phyloP scores from a whole-genome alignment of 768 basidiomycete genomes.

The Boletus pseudo-olivaceus region DNA sequence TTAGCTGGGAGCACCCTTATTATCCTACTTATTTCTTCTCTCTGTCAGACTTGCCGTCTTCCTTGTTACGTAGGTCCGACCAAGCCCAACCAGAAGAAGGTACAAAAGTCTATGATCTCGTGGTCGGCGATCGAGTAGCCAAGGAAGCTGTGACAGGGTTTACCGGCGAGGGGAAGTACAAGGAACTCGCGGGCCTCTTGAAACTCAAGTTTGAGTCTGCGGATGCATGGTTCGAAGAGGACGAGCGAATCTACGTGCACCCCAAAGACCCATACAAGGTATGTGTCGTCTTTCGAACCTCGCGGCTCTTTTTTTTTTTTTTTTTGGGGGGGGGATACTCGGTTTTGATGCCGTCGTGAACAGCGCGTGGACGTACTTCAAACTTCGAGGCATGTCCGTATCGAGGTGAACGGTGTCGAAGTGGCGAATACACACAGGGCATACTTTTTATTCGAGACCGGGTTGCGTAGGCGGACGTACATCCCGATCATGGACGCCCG shows the following conservation, averaged over 20 bases:
- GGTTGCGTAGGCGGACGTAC: conserved; percentile 54
- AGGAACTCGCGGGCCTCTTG: conserved; percentile 44
- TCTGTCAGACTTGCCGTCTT: conserved; percentile 40
- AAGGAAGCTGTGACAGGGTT: conserved; percentile 38
- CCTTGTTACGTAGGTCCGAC: conserved; percentile 37
- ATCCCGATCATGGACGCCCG: conserved; percentile 55
- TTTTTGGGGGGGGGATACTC: too few relatives aligned
- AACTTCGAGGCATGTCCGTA: conserved; percentile 57
- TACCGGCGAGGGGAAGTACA: conserved; percentile 25
- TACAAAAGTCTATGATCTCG: conserved; percentile 43
- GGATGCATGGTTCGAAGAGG: conserved; percentile 70
- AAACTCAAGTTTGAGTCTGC: conserved; percentile 47
- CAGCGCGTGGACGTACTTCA: conserved; percentile 57
- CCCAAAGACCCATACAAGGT: conserved; percentile 73
- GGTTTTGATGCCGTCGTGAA: conserved; percentile 15
- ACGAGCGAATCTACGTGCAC: conserved; percentile 57
- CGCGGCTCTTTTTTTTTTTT: background rate
- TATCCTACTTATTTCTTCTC: conserved; percentile 59
- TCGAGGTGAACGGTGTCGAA: conserved; percentile 61
- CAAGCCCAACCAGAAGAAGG: conserved; percentile 30
- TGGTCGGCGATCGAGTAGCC: conserved; percentile 39
- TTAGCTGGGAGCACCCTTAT: conserved; percentile 53
- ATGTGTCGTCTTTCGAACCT: background rate
- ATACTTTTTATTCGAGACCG: conserved; percentile 55
- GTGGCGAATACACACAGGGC: conserved; percentile 56